These are phyloP conservation scores for Entomortierella lignicola DNA, from an alignment of 192 early-diverging fungal species.

Conservation along the genomic window DNA sequence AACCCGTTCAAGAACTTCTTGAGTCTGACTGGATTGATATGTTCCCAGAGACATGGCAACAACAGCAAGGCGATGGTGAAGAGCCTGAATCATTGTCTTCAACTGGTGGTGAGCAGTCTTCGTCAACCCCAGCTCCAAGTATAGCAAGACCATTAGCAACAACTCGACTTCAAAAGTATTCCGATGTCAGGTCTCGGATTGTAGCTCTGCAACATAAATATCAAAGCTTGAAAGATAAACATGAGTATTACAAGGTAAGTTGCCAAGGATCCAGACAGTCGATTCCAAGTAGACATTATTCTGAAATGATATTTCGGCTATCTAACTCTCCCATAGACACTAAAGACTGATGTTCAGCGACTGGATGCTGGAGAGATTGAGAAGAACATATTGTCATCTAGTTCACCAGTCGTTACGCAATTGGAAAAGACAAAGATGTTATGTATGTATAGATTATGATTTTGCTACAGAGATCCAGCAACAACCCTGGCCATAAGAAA, in stretches of 20 bases:
- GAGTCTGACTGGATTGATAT: slow-evolving; percentile 41
- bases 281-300: no score
- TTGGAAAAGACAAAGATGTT: slow-evolving; percentile 32
- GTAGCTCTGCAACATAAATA: slow-evolving; percentile 28
- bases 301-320: neutral
- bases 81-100: neutral
- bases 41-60: slow-evolving; percentile 47
- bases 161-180: slow-evolving; percentile 23
- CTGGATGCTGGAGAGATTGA: slow-evolving; percentile 36
- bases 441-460: slow-evolving; percentile 16
- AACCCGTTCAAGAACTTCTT: slow-evolving; percentile 23
- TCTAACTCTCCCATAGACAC: slow-evolving; percentile 4
- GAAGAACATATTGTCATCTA: slow-evolving; percentile 23
- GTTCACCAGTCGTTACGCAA: slow-evolving; percentile 24
- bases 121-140: neutral
- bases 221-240: slow-evolving; percentile 27
- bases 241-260: slow-evolving; percentile 46
- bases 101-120: neutral
- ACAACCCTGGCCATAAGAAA: neutral
- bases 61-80: slow-evolving; percentile 1
- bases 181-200: slow-evolving; percentile 29
- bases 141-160: no score
- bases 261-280: no score
- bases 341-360: slow-evolving; percentile 19
- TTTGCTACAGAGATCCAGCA: neutral